Base-by-base conservation (phyloP, 1,139 yeast genomes). In the Blastobotrys serpentis region DNA sequence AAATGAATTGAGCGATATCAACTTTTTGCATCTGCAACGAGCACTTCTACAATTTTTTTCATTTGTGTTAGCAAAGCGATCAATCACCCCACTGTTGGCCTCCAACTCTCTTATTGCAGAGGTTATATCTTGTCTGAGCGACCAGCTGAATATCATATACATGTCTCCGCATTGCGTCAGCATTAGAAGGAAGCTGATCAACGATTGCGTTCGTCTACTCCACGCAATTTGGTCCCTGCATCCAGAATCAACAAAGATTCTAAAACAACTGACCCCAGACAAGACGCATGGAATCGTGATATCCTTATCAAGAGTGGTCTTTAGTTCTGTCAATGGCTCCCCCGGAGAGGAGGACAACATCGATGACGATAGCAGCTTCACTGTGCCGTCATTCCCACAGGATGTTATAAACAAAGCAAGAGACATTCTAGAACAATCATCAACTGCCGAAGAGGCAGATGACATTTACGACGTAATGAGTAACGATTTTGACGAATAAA, bases 381-480 rank as follows among this genome's bases (percentile, higher is more conserved):
- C 30, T n/a, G 41, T 22, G 6, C n/a, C 21, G 25, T 76, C 79
- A 2, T 84, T 82, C 62, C 84, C 79, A 52, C 76, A 75, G 46
- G 81, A 79, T 46, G 79, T 83, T 17, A 77, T 84, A 41, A 89
- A 83, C 57, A 67, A 83, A 59, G 82, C 94, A 0, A 73, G 89
- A 56, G 88, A 83, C 56, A 76, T 88, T 18, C 69, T 88, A 49
- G 89, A 84, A 48, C 74, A 75, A 37, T 79, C 83, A 53, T 78
- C 82, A 7, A 84, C 88, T 8, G 82, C 82, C 59, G 88, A 86
- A 55, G 95, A 86, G 57, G 89, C 89, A 0, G 95, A 87, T 63
- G 79, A 82, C 49, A 69, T 87, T 51, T 86, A 81, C 63, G 50
- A 52, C 41, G 55, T 64, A 29, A 57, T 62, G 62, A 51, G 42